These are phyloP conservation scores for Trichosanthes truncata DNA, from an alignment of 306 rosid species.

Conservation along the genomic window DNA sequence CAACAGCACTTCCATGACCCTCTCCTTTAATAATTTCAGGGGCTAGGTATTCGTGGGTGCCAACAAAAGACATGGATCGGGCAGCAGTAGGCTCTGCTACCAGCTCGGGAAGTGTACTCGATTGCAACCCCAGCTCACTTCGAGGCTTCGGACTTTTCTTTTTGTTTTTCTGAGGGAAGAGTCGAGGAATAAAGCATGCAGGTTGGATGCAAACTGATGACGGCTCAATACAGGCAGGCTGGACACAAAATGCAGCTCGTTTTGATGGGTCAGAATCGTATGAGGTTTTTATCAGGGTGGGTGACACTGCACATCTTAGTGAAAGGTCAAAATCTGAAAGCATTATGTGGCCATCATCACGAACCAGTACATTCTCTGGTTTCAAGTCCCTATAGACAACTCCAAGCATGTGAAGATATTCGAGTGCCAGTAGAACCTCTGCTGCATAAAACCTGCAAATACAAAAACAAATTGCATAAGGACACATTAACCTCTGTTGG, in stretches of 20 bases:
- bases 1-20: conserved; percentile 99
- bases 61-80: conserved; percentile 95
- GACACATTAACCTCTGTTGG: background rate
- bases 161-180: conserved; percentile 83
- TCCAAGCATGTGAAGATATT: conserved; percentile 99
- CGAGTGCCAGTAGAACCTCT: conserved; percentile 90
- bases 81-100: conserved; percentile 97
- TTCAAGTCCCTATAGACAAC: conserved; percentile 96
- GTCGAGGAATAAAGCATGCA: conserved; percentile 74
- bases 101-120: conserved; percentile 81
- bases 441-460: conserved; percentile 88
- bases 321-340: conserved; percentile 97
- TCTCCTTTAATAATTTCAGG: conserved; percentile 97
- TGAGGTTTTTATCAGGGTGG: conserved; percentile 66
- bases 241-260: conserved; percentile 85
- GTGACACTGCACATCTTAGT: conserved; percentile 79
- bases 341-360: conserved; percentile 99
- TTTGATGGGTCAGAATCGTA: conserved; percentile 73
- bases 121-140: conserved; percentile 48
- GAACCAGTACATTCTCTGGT: conserved; percentile 95
- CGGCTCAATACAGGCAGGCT: conserved; percentile 93
- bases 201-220: conserved; percentile 91
- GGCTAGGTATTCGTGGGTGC: conserved; percentile 96
- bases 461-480: conserved; percentile 10
- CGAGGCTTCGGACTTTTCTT: conserved; percentile 51